These are phyloP conservation scores for Handroanthus guayacan DNA, from an alignment of 257 asterid species.

Conservation along the genomic window DNA sequence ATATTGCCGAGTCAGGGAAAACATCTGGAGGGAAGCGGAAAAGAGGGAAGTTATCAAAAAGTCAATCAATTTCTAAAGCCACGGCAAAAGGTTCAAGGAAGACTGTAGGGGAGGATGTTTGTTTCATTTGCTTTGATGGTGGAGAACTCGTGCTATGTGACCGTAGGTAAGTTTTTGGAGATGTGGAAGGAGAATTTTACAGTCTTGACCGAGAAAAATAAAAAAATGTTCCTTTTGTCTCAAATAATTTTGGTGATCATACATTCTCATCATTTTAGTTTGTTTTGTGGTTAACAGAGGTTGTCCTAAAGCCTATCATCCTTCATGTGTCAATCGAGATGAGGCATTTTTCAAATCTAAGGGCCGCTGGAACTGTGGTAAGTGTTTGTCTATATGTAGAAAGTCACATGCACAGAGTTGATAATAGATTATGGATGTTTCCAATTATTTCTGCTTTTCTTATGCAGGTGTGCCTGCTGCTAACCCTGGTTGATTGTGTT, in stretches of 20 bases:
- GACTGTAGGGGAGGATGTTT: constrained; percentile 81
- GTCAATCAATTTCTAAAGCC: constrained; percentile 50
- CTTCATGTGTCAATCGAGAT: constrained; percentile 88
- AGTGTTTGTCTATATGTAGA: constrained; percentile 30
- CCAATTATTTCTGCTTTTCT: not conserved
- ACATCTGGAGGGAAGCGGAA: constrained; percentile 73
- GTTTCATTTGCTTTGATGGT: constrained; percentile 98
- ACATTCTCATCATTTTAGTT: constrained; percentile 10
- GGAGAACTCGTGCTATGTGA: constrained; percentile 93
- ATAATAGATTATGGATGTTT: constrained; percentile 6
- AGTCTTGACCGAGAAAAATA: not conserved
- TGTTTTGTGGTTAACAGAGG: constrained; percentile 65
- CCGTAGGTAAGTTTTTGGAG: constrained; percentile 65
- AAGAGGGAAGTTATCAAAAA: constrained; percentile 66
- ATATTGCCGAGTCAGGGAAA: constrained; percentile 64
- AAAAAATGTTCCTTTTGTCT: not conserved
- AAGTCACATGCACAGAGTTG: not conserved
- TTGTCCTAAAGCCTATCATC: constrained; percentile 97
- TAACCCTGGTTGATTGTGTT: constrained; percentile 13
- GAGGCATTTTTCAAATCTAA: constrained; percentile 89
- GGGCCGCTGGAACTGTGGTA: constrained; percentile 99
- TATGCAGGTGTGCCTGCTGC: not conserved
- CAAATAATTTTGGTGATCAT: constrained; percentile 8
- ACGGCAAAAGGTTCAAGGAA: constrained; percentile 58
- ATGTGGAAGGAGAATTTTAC: constrained; percentile 9